A percentile compares a stretch with the other conserved stretches of the same genome.
These are phyloP conservation scores for Forsythia viridissima DNA, from an alignment of 257 asterid species.

Conservation along the genomic window DNA sequence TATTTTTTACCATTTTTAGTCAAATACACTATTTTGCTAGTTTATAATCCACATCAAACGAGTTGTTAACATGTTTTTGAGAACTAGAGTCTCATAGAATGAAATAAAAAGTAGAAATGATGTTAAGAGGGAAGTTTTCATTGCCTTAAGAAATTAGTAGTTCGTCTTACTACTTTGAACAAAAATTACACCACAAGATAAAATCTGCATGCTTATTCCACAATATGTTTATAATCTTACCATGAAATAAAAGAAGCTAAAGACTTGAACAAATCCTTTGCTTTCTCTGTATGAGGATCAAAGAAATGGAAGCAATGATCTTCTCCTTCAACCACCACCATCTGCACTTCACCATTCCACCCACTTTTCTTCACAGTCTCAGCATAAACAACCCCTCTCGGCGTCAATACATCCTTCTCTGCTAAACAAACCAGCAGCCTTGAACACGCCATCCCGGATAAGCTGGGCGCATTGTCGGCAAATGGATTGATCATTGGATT, in stretches of 20 bases:
- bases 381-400: conserved; percentile 10
- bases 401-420: conserved; percentile 21
- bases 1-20: no score
- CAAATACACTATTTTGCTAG: no score
- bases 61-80: no score
- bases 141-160: no score
- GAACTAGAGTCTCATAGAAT: no score
- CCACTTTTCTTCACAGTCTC: conserved; percentile 27
- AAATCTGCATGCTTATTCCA: not conserved
- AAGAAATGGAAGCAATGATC: conserved; percentile 15
- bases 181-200: no score
- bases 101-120: no score
- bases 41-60: no score
- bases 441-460: conserved; percentile 13
- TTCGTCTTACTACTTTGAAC: no score
- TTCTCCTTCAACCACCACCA: conserved; percentile 28
- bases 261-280: conserved; percentile 13
- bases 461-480: conserved; percentile 3
- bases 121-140: no score
- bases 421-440: conserved; percentile 24
- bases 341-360: conserved; percentile 24
- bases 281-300: conserved; percentile 19
- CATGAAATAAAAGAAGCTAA: conserved; percentile 22
- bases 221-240: not conserved
- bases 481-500: conserved; percentile 31